Percentiles rank a stretch among this genome's conserved stretches.
Evolutionary conservation across 179 eudicot genomes (phyloP).

Genomic region (Beta corolliflora): DNA sequence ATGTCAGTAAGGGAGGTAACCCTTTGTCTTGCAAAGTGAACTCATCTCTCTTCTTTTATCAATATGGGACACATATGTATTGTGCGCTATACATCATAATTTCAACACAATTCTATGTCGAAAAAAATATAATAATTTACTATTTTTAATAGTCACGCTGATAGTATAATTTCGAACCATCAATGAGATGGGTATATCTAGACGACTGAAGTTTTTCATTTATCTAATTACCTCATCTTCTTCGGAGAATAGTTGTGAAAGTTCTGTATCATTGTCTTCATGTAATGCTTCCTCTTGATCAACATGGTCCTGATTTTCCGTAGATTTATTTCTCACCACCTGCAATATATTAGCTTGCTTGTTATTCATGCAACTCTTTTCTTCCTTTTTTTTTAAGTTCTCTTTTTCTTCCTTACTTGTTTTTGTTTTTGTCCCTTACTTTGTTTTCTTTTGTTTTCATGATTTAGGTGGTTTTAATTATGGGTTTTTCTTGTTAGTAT

Average conservation of each 20-base stretch:
- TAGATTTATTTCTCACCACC: conserved; percentile 40
- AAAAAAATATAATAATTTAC: too few relatives aligned
- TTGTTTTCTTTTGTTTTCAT: neutral
- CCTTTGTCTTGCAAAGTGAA: too few relatives aligned
- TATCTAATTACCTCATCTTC: conserved; percentile 66
- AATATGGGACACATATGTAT: too few relatives aligned
- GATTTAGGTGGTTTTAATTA: conserved; percentile 5
- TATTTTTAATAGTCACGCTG: too few relatives aligned
- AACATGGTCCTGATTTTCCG: conserved; percentile 25
- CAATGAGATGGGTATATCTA: too few relatives aligned
- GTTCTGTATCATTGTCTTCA: conserved; percentile 56
- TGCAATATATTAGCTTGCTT: conserved; percentile 6
- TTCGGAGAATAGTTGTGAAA: conserved; percentile 61
- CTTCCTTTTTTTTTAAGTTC: neutral
- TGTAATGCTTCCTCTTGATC: conserved; percentile 36
- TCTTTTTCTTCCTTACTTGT: neutral
- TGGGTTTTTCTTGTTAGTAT: conserved; percentile 19
- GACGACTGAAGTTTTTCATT: neutral
- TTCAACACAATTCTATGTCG: too few relatives aligned
- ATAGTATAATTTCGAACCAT: too few relatives aligned
- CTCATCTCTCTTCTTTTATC: too few relatives aligned
- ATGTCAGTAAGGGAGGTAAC: too few relatives aligned
- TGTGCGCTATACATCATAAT: too few relatives aligned
- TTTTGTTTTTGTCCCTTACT: neutral
- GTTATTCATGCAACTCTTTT: conserved; percentile 8